Evolutionary conservation across 2,329 filamentous ascomycete species (phyloP).

Genomic region (Xylariales sp.): DNA sequence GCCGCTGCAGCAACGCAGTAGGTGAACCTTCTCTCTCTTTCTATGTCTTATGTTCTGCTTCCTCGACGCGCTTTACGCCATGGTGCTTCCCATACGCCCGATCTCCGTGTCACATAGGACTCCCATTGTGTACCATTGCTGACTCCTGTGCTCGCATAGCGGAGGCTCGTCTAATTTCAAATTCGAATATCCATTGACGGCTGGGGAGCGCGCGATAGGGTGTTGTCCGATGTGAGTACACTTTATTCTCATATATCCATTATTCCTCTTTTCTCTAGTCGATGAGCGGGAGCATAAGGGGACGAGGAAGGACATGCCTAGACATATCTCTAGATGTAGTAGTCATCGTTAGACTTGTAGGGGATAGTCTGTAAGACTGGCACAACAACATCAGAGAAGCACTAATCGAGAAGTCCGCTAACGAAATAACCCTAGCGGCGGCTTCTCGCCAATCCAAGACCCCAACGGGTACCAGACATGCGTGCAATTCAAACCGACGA

Average conservation of each 20-base stretch:
- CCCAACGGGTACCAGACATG: slow-evolving; percentile 21
- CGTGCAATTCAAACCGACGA: slow-evolving; percentile 30
- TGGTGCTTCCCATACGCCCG: not conserved
- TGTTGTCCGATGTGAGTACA: slow-evolving; percentile 37
- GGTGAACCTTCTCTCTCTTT: not conserved
- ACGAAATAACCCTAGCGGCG: slow-evolving; percentile 21
- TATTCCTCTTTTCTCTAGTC: not conserved
- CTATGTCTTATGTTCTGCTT: not conserved
- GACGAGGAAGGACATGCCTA: not conserved
- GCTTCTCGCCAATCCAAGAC: slow-evolving; percentile 20
- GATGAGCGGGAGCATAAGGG: not conserved
- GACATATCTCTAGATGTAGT: not conserved
- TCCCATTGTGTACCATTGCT: not conserved
- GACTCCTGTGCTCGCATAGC: slow-evolving; percentile 7
- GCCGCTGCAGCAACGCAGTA: slow-evolving; percentile 23
- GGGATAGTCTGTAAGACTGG: not conserved
- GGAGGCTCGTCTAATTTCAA: slow-evolving; percentile 27
- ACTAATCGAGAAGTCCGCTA: not conserved
- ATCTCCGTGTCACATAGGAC: not conserved
- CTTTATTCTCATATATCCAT: slow-evolving; percentile 2
- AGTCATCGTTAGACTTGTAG: not conserved
- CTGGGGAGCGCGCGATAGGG: slow-evolving; percentile 36
- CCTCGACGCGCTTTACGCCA: not conserved
- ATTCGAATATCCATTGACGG: slow-evolving; percentile 32
- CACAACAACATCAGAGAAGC: not conserved